Evolutionary conservation across 2,329 filamentous ascomycete genomes (phyloP), one percentile per base, ranked within the genome.

Genomic region (Penicillium fuscoglaucum): DNA sequence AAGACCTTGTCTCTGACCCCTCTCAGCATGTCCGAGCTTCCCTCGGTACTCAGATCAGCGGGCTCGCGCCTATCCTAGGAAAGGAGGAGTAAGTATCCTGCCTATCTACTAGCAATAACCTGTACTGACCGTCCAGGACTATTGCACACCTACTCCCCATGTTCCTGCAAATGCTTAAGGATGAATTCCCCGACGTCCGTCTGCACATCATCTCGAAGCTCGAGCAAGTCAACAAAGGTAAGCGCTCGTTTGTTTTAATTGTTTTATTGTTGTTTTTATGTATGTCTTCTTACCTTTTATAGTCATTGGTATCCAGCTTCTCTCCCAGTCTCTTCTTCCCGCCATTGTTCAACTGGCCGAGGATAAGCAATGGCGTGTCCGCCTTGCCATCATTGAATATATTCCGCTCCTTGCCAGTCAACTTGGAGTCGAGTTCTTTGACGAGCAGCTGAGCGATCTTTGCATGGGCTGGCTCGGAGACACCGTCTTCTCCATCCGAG

Each of bases 171-270:
- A 99, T 99, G 95, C 87, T 99, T 70, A 99, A 98, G 84, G 95
- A 99, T 71, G 95, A 99, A 73, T 98, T 97, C 77, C 95, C 95
- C 24, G 95, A 99, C 74, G 95, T 99, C 52, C 90, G 95, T 62
- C 87, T 99, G 59, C 96, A 99, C 79, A 99, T 99, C 76, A 99
- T 99, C 72, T 98, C 95, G n/a, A 99, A 99, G 79, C 87, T 99
- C 55, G 96, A 99, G 80, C 86, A 96, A 63, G 95, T 99, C 64
- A 99, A 99, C 80, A 91, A 97, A 79, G 90, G 90, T 92, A 81
- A 63, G 39, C 9, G 35, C 13, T 21, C 19, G 2, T 24, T 10
- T 8, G 5, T 21, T 21, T 17, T 40, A 21, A 21, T 8, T 9
- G 10, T 15, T 7, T 7, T 10, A 12, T 12, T 31, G 12, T 26